Conservation (phyloP, 768 basidiomycete species). For the Collybia sp. region DNA sequence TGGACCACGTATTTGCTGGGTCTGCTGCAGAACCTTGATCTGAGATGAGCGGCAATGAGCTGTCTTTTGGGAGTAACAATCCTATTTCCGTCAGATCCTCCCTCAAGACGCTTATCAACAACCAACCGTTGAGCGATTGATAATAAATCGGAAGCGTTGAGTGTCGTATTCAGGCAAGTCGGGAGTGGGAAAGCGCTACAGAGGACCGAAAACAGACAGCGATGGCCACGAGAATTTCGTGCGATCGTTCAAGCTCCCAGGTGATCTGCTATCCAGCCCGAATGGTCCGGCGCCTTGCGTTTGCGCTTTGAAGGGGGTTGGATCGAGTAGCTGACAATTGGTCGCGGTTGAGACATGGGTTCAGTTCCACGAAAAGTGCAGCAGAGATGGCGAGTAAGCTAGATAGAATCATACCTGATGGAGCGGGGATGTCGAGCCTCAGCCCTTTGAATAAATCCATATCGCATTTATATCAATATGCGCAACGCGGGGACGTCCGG, state of each 20-base stretch:
- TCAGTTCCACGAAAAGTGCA: no score
- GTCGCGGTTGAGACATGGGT: no score
- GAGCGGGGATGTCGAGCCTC: no score
- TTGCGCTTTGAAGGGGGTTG: slow-evolving; percentile 20
- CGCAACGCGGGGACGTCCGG: no score
- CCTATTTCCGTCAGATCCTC: slow-evolving; percentile 15
- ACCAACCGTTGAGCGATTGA: slow-evolving; percentile 32
- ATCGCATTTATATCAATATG: no score
- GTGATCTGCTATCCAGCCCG: slow-evolving; percentile 18
- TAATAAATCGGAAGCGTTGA: slow-evolving; percentile 34
- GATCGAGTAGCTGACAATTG: slow-evolving; percentile 16
- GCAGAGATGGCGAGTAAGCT: no score
- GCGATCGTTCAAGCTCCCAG: slow-evolving; percentile 56
- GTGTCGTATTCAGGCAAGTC: slow-evolving; percentile 15
- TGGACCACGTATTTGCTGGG: slow-evolving; percentile 42
- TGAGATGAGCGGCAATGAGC: slow-evolving; percentile 35
- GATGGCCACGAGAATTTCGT: slow-evolving; percentile 46
- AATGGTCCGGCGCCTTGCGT: slow-evolving; percentile 17
- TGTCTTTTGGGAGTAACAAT: slow-evolving; percentile 30
- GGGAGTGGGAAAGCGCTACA: slow-evolving; percentile 40
- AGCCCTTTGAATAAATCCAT: no score
- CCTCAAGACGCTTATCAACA: no score
- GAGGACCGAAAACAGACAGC: slow-evolving; percentile 44
- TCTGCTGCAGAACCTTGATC: slow-evolving; percentile 53
- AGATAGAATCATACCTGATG: no score